These are phyloP conservation scores for Nothophoma quercina DNA, from an alignment of 2,329 filamentous ascomycete species.

Conservation along the genomic window DNA sequence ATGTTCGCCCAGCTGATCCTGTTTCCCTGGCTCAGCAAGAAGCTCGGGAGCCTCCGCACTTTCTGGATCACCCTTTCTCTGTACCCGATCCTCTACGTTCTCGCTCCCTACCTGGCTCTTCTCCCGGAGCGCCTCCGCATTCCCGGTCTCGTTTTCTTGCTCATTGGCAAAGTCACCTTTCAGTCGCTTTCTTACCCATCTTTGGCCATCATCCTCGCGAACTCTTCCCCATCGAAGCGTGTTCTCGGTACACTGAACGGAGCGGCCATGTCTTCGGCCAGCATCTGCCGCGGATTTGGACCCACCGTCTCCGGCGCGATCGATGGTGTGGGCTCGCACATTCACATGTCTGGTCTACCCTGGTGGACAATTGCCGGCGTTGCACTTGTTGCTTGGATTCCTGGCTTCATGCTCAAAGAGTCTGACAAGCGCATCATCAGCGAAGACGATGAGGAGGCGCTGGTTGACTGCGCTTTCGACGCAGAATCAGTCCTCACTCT, in stretches of 20 bases:
- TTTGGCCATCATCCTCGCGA: conserved; percentile 86
- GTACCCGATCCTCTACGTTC: conserved; percentile 88
- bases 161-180: conserved; percentile 93
- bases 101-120: conserved; percentile 87
- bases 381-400: conserved; percentile 68
- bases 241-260: conserved; percentile 94
- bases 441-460: conserved; percentile 42
- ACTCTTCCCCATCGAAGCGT: conserved; percentile 82
- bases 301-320: conserved; percentile 87
- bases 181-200: conserved; percentile 91
- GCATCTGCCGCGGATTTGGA: conserved; percentile 85
- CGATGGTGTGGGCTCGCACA: conserved; percentile 79
- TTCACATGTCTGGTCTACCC: conserved; percentile 84
- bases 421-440: conserved; percentile 51
- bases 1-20: conserved; percentile 85
- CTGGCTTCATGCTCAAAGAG: conserved; percentile 70
- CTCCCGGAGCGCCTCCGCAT: conserved; percentile 76
- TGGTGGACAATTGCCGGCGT: conserved; percentile 92
- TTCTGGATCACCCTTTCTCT: conserved; percentile 82
- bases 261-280: conserved; percentile 88
- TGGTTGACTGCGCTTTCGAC: conserved; percentile 41
- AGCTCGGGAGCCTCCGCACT: conserved; percentile 78
- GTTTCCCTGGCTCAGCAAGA: conserved; percentile 78
- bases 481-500: conserved; percentile 45
- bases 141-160: conserved; percentile 75